Base-by-base conservation (phyloP, 257 asterid genomes). In the Handroanthus guayacan region DNA sequence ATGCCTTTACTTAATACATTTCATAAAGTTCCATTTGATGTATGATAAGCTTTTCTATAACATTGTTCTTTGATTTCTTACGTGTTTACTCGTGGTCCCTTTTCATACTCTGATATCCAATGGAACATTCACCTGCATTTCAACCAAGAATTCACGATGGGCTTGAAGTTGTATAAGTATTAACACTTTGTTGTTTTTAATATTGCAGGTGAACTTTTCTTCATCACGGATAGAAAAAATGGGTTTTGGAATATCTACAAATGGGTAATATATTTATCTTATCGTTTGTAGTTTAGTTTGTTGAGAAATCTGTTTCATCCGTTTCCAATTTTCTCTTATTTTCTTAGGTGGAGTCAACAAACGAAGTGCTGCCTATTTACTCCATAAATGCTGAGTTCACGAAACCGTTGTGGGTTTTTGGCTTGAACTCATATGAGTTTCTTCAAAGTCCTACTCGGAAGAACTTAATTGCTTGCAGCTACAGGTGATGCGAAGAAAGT, bases 221-320 rank as follows among this genome's bases (percentile, higher is more conserved):
- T 92, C 83, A 79, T 95, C 74, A 95, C 92, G 71, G 99, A 95
- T 82, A 87, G 99, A 75, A 84, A 83, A 56, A 85, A 81, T 82
- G 99, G 99, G 72, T 95, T 92, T 78, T 95, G 99, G 99, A 95
- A 95, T 85, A 88, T 95, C 88, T 82, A 88, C 89, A 88, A 75
- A 92, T 95, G 99, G 99, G 99, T 92, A 85, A 77, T 65, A 77
- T 65, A 56, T 65, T 76, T 78, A 51, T 80, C 56, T 62, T 77
- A 56, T 67, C 25, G 9, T 68, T 62, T 67, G 52, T 78, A 57
- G 52, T 73, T 48, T 25, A 61, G 43, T 75, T 63, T 37, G 39
- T 61, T 71, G 16, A 55, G 48, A 54, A 18, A 69, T 48, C 75
- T 17, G 1, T 73, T 51, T 48, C 13, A 12, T 51, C 1, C 11